Percentiles rank a stretch among this genome's conserved stretches.
phyloP scores from a whole-genome alignment of 2,329 filamentous ascomycete species.

The Apiospora aurea region DNA sequence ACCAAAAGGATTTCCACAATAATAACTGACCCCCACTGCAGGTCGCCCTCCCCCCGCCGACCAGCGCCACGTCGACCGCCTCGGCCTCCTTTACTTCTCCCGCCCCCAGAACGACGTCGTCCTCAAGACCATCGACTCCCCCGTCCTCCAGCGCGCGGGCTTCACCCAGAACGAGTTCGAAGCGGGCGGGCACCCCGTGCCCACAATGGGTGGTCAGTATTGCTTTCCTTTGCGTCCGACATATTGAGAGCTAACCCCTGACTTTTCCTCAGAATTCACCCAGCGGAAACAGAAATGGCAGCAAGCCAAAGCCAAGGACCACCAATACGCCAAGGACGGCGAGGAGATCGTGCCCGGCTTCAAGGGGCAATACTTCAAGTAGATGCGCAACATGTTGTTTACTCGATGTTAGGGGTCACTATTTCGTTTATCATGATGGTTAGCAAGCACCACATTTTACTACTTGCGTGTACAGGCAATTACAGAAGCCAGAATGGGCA shows the following conservation, averaged over 20 bases:
- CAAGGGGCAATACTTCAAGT: constrained; percentile 34
- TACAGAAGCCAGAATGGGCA: too few species aligned
- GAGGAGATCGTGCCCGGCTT: constrained; percentile 46
- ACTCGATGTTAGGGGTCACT: too few species aligned
- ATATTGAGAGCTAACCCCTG: neutral
- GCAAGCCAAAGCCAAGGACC: constrained; percentile 38
- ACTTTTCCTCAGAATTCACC: constrained; percentile 41
- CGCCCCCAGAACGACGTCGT: constrained; percentile 50
- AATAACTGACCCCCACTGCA: constrained; percentile 31
- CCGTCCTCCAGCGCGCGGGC: constrained; percentile 44
- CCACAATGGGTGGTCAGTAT: constrained; percentile 43
- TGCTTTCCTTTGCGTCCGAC: neutral
- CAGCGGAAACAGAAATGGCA: constrained; percentile 48
- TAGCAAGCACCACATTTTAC: neutral
- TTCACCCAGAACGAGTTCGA: constrained; percentile 49
- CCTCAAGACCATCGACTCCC: constrained; percentile 47
- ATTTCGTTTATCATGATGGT: too few species aligned
- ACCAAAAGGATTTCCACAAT: constrained; percentile 48
- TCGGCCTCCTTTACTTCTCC: constrained; percentile 60
- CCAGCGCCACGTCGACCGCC: constrained; percentile 52
- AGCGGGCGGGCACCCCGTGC: constrained; percentile 39
- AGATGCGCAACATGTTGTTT: neutral
- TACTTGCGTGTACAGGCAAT: neutral
- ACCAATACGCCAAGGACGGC: constrained; percentile 38
- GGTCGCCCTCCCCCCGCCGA: constrained; percentile 49